Base-by-base conservation (phyloP, 2,329 filamentous ascomycete species). In the Colletotrichum sp. region DNA sequence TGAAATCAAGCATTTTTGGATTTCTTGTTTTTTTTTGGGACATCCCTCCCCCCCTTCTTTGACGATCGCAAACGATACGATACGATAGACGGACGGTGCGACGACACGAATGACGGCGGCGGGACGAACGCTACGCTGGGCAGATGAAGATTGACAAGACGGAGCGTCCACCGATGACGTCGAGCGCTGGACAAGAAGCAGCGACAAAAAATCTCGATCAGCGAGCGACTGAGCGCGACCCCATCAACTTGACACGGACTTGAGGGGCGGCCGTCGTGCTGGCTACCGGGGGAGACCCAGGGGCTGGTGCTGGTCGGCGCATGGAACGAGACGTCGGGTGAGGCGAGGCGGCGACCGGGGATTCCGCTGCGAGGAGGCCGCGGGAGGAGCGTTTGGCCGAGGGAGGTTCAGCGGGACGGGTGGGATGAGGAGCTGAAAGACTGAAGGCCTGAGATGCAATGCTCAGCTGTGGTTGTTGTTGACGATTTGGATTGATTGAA, bases 211-310 rank as follows among this genome's bases (percentile, higher is more conserved):
- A 63, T 67, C 69, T 44, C 9, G 52, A 68, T 72, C 72, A 63
- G 70, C 73, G 57, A 30, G 24, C 52, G 70, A 60, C 34, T 52
- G 44, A 52, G 26, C 24, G 55, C 13, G 64, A 73, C 74, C 49
- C 74, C 70, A 69, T 76, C 70, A 76, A 76, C 74, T 60, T 76
- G 74, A 76, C 59, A 76, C 70, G 74, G 49, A 49, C 49, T 65
- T 59, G 32, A 76, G 69, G 63, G 44, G 73, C 60, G 15, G 39
- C 16, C 57, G 59, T 69, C 57, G 69, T 49, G 63, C 36, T 59
- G 55, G 2, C 36, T 49, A 49, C 39, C 0, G 39, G 39, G 39
- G 39, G 18, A n/a, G 39, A 49, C 39, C 39, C 39, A 49, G 39
- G 36, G 36, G 36, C 36, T 18, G 36, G 36, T 39, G 36, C 52